A percentile compares a stretch with the other conserved stretches of the same genome.
These are phyloP conservation scores for Glycyrrhiza uralensis DNA, from an alignment of 306 rosid species.

Conservation along the genomic window DNA sequence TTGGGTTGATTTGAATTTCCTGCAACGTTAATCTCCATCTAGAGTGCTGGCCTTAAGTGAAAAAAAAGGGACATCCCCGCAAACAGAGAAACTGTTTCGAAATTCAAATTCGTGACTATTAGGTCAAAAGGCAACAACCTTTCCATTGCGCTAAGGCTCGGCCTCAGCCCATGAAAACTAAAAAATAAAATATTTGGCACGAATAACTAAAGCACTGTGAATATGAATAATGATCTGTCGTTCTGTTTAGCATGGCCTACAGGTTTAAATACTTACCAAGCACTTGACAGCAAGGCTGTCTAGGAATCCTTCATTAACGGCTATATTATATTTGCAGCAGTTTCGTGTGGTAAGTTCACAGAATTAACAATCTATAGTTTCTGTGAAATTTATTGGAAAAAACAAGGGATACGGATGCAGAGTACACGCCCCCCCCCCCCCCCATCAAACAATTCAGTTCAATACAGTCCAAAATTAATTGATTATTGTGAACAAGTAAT, in stretches of 20 bases:
- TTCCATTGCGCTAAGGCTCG: no score
- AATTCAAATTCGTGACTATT: no score
- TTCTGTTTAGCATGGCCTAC: conserved; percentile 46
- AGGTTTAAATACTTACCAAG: conserved; percentile 25
- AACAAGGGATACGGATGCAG: not conserved
- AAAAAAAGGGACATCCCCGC: no score
- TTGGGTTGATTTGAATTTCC: conserved; percentile 28
- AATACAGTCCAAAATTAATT: conserved; percentile 1
- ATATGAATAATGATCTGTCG: conserved; percentile 5
- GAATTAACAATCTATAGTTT: conserved; percentile 16
- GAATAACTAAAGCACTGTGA: conserved; percentile 20
- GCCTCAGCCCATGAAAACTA: no score
- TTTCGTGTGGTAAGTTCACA: conserved; percentile 24
- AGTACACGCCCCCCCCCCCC: no score
- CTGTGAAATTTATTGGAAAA: not conserved
- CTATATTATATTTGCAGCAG: conserved; percentile 19
- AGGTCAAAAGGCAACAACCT: no score
- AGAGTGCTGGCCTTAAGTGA: conserved; percentile 15
- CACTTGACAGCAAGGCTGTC: conserved; percentile 32
- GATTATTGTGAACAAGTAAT: not conserved
- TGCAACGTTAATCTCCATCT: conserved; percentile 26
- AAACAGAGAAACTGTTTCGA: no score
- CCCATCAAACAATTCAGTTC: not conserved
- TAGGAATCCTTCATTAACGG: conserved; percentile 37
- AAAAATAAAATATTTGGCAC: conserved; percentile 12